phyloP scores from a whole-genome alignment of 139 green algal species.

The Chlamydomonas urium region DNA sequence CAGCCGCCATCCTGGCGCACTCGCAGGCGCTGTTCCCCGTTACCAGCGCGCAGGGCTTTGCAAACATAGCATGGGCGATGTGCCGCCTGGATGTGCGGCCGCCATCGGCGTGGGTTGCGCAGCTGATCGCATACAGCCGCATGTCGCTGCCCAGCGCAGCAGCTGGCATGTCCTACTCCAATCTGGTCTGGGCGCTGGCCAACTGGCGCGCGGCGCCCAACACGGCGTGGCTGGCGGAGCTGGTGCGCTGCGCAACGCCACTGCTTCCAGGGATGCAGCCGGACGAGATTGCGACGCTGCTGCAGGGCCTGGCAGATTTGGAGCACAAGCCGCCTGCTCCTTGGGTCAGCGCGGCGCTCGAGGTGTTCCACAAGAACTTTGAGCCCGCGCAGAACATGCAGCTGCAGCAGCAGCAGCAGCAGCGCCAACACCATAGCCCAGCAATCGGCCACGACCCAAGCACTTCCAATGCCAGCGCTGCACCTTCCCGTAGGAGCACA shows the following conservation, averaged over 20 bases:
- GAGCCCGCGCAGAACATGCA: too few relatives aligned
- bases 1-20: too few relatives aligned
- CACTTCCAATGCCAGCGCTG: too few relatives aligned
- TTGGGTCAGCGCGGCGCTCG: background rate
- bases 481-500: too few relatives aligned
- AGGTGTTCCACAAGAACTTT: slow-evolving; percentile 8
- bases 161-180: background rate
- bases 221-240: background rate
- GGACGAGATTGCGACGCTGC: background rate
- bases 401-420: background rate
- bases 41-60: background rate
- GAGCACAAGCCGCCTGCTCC: background rate
- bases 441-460: too few relatives aligned
- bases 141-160: background rate
- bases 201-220: background rate
- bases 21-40: background rate
- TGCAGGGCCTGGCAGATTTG: slow-evolving; percentile 1
- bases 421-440: background rate
- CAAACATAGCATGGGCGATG: background rate
- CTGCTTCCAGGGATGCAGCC: background rate
- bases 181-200: background rate
- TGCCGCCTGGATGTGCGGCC: slow-evolving; percentile 1
- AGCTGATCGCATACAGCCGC: background rate
- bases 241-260: background rate
- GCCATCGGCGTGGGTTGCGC: background rate